Evolutionary conservation across 2,329 filamentous ascomycete species (phyloP).

Genomic region (Daldinia sp.): DNA sequence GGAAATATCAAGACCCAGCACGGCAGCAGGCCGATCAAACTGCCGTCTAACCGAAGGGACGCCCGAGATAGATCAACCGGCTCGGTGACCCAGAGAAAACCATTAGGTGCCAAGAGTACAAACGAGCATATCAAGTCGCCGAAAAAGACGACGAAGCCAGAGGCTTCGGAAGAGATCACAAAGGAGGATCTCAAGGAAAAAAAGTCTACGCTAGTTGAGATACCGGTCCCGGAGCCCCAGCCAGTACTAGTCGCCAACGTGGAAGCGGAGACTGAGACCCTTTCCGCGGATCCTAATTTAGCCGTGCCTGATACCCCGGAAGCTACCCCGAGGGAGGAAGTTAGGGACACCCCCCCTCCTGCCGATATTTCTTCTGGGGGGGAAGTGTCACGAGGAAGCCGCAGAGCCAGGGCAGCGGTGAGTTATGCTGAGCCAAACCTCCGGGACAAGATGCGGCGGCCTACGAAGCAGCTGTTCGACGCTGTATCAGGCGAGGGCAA

Average conservation of each 20-base stretch:
- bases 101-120: constrained; percentile 65
- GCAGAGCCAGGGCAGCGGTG: constrained; percentile 72
- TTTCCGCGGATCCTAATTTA: constrained; percentile 52
- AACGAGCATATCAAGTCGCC: constrained; percentile 68
- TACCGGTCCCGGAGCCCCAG: constrained; percentile 38
- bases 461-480: constrained; percentile 78
- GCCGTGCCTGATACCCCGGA: constrained; percentile 61
- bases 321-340: constrained; percentile 48
- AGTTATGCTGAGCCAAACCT: constrained; percentile 87
- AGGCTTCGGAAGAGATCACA: constrained; percentile 49
- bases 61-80: constrained; percentile 44
- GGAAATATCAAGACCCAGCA: constrained; percentile 46
- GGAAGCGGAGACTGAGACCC: constrained; percentile 45
- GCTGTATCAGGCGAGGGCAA: constrained; percentile 74
- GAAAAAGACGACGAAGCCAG: constrained; percentile 56
- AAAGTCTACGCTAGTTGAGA: constrained; percentile 43
- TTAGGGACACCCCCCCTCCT: constrained; percentile 67
- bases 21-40: constrained; percentile 53
- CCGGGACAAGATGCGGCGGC: constrained; percentile 83
- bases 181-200: constrained; percentile 51
- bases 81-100: constrained; percentile 52
- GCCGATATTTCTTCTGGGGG: constrained; percentile 62
- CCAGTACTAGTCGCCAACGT: constrained; percentile 35
- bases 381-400: constrained; percentile 69
- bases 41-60: constrained; percentile 55